Conservation (phyloP, 2,329 filamentous ascomycete species). For the Podosphaera fusca region DNA sequence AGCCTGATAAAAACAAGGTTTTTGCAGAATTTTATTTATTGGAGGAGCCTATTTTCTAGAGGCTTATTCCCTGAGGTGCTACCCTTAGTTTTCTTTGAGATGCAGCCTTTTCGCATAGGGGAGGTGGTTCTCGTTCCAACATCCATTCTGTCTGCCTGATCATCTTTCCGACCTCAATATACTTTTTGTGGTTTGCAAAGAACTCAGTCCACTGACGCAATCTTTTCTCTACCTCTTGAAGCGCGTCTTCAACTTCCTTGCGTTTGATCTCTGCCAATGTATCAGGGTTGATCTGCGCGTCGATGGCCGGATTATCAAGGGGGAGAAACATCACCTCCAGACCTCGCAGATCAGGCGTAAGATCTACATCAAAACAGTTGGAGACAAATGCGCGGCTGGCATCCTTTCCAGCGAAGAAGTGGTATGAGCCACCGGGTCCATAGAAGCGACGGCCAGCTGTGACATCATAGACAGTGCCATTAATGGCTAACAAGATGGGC, state of each 20-base stretch:
- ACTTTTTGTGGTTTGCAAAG: slow-evolving; percentile 60
- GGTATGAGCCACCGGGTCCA: slow-evolving; percentile 68
- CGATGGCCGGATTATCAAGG: slow-evolving; percentile 36
- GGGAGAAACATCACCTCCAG: slow-evolving; percentile 69
- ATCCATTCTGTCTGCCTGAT: slow-evolving; percentile 36
- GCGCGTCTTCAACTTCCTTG: slow-evolving; percentile 41
- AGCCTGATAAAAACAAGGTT: too few relatives aligned
- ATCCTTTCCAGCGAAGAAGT: slow-evolving; percentile 68
- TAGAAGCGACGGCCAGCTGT: slow-evolving; percentile 45
- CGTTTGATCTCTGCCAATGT: slow-evolving; percentile 31
- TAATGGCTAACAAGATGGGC: slow-evolving; percentile 78
- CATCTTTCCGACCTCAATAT: slow-evolving; percentile 57
- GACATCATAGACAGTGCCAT: slow-evolving; percentile 71
- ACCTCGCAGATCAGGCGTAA: slow-evolving; percentile 63
- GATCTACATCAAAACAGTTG: slow-evolving; percentile 63
- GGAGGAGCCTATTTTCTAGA: background rate
- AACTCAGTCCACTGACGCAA: slow-evolving; percentile 61
- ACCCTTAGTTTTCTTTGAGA: slow-evolving; percentile 28
- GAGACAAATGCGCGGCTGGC: slow-evolving; percentile 78
- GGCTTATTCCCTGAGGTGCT: slow-evolving; percentile 16
- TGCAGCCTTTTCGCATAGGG: slow-evolving; percentile 46
- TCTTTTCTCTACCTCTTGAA: slow-evolving; percentile 37
- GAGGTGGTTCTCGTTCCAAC: slow-evolving; percentile 25
- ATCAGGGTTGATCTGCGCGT: slow-evolving; percentile 30
- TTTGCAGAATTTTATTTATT: too few relatives aligned